Base-by-base conservation (phyloP, 805 yeast species). In the Hanseniaspora lachancei region DNA sequence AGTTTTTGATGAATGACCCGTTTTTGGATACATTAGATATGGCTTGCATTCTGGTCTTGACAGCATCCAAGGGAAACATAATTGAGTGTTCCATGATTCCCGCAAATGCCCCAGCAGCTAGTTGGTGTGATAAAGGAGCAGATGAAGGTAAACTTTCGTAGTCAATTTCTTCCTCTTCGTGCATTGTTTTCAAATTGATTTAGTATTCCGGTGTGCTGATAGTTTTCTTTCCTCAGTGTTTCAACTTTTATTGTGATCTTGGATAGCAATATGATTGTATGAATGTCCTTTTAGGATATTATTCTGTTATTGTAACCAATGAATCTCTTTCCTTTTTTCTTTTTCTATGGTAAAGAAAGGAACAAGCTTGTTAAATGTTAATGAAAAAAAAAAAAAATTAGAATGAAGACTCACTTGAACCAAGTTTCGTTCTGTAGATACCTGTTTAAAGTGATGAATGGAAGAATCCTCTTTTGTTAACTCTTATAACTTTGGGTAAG, bases 1-100 rank as follows among this genome's bases (percentile, higher is more conserved):
- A 80, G 24, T 93, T 81, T 46, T 77, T 74, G 29, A 87, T 72
- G 43, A 91, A 77, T 21, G 81, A 76, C 16, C 67, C 50, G 12
- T 67, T 62, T 1, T 64, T 57, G 35, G 54, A 57, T 10, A 62
- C 57, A 15, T 40, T 44, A 15, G 55, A 51, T 21, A 49, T 42
- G 15, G 58, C 58, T 68, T 91, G 98, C 91, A 91, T 87, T 65
- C 98, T 75, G 6, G 97, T 93, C 73, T 91, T 91, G 62, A 91
- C 78, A n/a, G 95, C 91, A 68, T 91, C 98, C 42, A 91, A 81
- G 1, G 98, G 98, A 67, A 82, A 91, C 96, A 91, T 88, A 47
- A 91, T 88, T 1, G 96, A 82, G 70, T 91, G 98, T 68, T 91
- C 98, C 97, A 91, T 87, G 57, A 93, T 87, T 29, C 98, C 98